phyloP scores from a whole-genome alignment of 2,329 filamentous ascomycete species.

The Colletotrichum horii region DNA sequence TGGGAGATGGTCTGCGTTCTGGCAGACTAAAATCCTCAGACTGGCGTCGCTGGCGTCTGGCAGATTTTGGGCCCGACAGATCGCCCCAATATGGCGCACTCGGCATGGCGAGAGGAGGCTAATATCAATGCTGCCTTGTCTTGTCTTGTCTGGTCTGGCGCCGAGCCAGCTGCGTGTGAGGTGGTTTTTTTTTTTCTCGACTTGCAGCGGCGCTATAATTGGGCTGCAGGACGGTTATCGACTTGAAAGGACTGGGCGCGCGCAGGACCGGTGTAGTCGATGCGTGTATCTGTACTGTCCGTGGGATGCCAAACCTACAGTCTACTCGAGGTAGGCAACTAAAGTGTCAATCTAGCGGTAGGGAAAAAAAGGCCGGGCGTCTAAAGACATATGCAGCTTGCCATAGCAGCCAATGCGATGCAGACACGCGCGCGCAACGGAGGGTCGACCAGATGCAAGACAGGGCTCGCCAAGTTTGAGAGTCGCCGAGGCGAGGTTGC shows the following conservation, averaged over 20 bases:
- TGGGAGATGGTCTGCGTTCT: constrained; percentile 22
- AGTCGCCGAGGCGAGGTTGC: constrained; percentile 2
- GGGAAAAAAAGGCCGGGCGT: constrained; percentile 18
- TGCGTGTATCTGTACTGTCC: background rate
- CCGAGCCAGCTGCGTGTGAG: background rate
- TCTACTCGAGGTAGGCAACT: constrained; percentile 7
- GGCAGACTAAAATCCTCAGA: constrained; percentile 21
- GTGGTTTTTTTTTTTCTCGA: background rate
- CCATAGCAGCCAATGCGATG: constrained; percentile 48
- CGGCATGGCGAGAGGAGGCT: constrained; percentile 24
- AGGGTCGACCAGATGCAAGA: constrained; percentile 8
- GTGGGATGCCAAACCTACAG: background rate
- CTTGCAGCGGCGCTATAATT: constrained; percentile 9
- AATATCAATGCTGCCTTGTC: constrained; percentile 20
- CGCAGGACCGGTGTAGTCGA: constrained; percentile 2
- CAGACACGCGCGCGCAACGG: constrained; percentile 41
- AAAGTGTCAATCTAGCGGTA: constrained; percentile 12
- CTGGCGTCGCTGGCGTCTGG: constrained; percentile 24
- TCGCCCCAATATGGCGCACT: constrained; percentile 57
- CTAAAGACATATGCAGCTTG: constrained; percentile 23
- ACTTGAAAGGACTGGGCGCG: constrained; percentile 2
- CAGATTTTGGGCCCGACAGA: constrained; percentile 33
- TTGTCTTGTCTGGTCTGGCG: constrained; percentile 26
- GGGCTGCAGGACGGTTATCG: constrained; percentile 9
- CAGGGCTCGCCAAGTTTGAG: constrained; percentile 1